Conservation (phyloP, 2,329 filamentous ascomycete species). For the Thermoascus crustaceus region DNA sequence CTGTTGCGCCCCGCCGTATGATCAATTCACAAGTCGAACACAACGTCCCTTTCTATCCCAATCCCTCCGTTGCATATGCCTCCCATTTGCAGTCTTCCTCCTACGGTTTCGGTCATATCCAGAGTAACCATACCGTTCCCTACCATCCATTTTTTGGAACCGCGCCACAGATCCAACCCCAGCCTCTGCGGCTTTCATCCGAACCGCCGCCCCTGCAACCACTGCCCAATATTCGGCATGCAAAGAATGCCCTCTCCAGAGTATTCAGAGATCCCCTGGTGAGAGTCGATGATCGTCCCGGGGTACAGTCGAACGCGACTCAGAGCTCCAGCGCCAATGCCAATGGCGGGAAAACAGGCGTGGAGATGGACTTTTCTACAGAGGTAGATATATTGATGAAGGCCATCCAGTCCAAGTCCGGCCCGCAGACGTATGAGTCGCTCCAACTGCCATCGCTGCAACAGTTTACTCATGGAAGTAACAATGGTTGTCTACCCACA, state of each 20-base stretch:
- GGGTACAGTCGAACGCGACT: neutral
- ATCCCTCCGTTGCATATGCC: constrained; percentile 28
- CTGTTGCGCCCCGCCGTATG: constrained; percentile 29
- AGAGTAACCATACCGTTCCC: constrained; percentile 20
- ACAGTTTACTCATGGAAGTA: constrained; percentile 20
- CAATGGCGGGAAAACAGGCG: constrained; percentile 7
- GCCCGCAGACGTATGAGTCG: constrained; percentile 16
- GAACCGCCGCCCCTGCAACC: constrained; percentile 25
- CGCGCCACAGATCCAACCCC: constrained; percentile 13
- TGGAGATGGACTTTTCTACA: constrained; percentile 62
- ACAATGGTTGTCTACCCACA: constrained; percentile 13
- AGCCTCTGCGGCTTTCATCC: constrained; percentile 21
- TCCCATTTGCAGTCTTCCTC: constrained; percentile 28
- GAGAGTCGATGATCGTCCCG: constrained; percentile 9
- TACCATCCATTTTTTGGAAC: constrained; percentile 30
- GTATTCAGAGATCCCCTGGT: constrained; percentile 11
- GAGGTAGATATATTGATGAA: constrained; percentile 84
- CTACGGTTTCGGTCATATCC: constrained; percentile 26
- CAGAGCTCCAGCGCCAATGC: neutral
- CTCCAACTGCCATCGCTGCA: constrained; percentile 29
- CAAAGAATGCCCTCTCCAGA: constrained; percentile 29
- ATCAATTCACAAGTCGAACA: constrained; percentile 27
- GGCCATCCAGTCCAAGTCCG: constrained; percentile 64
- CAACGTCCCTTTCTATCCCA: constrained; percentile 31
- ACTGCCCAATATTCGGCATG: constrained; percentile 29